Percentiles rank a stretch among this genome's conserved stretches.
Evolutionary conservation across 1,284 basidiomycete genomes (phyloP).

Genomic region (Taiwanofungus camphoratus): DNA sequence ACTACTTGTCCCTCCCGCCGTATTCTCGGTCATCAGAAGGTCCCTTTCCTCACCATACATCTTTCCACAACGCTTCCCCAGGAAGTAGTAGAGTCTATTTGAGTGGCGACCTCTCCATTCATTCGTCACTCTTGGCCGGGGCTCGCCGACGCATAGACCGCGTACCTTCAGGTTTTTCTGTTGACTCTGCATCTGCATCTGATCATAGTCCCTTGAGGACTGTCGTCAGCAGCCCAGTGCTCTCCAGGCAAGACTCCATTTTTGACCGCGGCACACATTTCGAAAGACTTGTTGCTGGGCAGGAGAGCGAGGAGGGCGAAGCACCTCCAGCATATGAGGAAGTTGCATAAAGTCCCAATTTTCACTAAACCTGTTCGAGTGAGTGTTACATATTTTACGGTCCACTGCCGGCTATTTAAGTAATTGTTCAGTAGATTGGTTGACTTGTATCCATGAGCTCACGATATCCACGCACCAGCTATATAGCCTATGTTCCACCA

Average conservation of each 20-base stretch:
- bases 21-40: constrained; percentile 38
- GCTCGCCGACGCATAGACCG: constrained; percentile 8
- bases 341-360: too few relatives aligned
- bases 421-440: too few relatives aligned
- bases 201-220: constrained; percentile 6
- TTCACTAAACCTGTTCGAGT: too few relatives aligned
- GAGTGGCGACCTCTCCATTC: constrained; percentile 10
- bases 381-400: too few relatives aligned
- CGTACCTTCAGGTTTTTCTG: constrained; percentile 10
- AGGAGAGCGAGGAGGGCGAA: constrained; percentile 59
- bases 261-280: constrained; percentile 43
- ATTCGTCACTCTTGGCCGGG: constrained; percentile 5
- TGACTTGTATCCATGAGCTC: too few relatives aligned
- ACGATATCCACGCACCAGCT: too few relatives aligned
- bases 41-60: not conserved
- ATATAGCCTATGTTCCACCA: too few relatives aligned
- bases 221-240: constrained; percentile 14
- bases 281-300: constrained; percentile 55
- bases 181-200: constrained; percentile 10
- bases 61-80: constrained; percentile 5
- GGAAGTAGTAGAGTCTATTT: constrained; percentile 5
- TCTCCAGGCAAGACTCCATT: constrained; percentile 28
- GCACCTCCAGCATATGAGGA: constrained; percentile 56
- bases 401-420: too few relatives aligned
- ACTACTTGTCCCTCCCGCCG: constrained; percentile 71